Evolutionary conservation across 768 basidiomycete genomes (phyloP).

Genomic region (Cantharellus anzutake): DNA sequence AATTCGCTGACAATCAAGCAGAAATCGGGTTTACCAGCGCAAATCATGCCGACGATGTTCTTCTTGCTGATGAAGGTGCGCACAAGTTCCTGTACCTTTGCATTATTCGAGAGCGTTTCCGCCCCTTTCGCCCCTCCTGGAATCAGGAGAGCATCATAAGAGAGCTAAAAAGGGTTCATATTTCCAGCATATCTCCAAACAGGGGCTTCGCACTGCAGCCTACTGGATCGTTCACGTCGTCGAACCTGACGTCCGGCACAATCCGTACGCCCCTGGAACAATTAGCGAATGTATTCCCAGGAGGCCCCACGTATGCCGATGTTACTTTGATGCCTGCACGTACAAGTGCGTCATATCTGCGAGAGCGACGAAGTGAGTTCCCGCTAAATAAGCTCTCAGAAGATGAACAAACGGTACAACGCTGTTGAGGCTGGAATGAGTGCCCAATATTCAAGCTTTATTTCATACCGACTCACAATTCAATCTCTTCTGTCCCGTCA

Average conservation of each 20-base stretch:
- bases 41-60: conserved; percentile 67
- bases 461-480: conserved; percentile 37
- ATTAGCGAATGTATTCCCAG: conserved; percentile 28
- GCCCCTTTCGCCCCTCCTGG: conserved; percentile 70
- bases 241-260: conserved; percentile 31
- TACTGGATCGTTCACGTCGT: conserved; percentile 8
- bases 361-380: not conserved
- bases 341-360: conserved; percentile 59
- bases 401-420: not conserved
- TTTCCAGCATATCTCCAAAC: conserved; percentile 16
- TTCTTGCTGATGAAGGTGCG: conserved; percentile 31
- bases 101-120: conserved; percentile 42
- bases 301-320: conserved; percentile 37
- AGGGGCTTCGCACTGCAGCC: not conserved
- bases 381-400: not conserved
- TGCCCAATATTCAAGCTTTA: not conserved
- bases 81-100: conserved; percentile 43
- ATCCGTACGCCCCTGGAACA: conserved; percentile 60
- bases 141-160: conserved; percentile 49
- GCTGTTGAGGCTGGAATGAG: not conserved
- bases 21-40: conserved; percentile 36
- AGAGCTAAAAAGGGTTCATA: conserved; percentile 23
- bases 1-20: not conserved
- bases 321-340: conserved; percentile 48
- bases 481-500: conserved; percentile 78